Evolutionary conservation across 306 rosid genomes (phyloP).

Genomic region (Mimosa pudica): DNA sequence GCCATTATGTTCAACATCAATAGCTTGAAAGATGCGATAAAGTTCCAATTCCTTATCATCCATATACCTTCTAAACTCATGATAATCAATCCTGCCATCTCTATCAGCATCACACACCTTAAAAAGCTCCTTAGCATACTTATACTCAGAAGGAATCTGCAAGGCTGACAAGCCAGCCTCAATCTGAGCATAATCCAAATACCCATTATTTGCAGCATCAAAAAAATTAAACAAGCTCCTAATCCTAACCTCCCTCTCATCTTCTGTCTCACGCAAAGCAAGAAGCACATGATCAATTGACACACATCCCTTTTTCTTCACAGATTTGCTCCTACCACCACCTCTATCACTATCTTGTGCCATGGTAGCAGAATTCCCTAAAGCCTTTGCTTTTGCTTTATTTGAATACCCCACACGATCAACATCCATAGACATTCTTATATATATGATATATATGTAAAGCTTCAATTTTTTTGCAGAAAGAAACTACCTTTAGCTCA

Average conservation of each 20-base stretch:
- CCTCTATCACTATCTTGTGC: slow-evolving; percentile 34
- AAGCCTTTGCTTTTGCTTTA: slow-evolving; percentile 19
- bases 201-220: slow-evolving; percentile 48
- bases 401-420: slow-evolving; percentile 15
- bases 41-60: slow-evolving; percentile 63
- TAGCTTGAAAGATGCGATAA: slow-evolving; percentile 59
- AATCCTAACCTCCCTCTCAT: slow-evolving; percentile 59
- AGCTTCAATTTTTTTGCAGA: slow-evolving; percentile 1
- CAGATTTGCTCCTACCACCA: slow-evolving; percentile 20
- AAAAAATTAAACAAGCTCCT: slow-evolving; percentile 56
- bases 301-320: slow-evolving; percentile 39
- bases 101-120: slow-evolving; percentile 56
- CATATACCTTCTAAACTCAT: slow-evolving; percentile 56
- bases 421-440: slow-evolving; percentile 16
- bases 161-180: slow-evolving; percentile 58
- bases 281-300: slow-evolving; percentile 60
- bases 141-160: slow-evolving; percentile 56
- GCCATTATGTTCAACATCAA: slow-evolving; percentile 61
- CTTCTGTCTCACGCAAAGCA: slow-evolving; percentile 55
- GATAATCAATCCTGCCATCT: slow-evolving; percentile 57
- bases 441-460: no score
- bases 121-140: slow-evolving; percentile 61
- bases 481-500: slow-evolving; percentile 3
- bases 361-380: slow-evolving; percentile 14
- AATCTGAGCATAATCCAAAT: slow-evolving; percentile 56